Percentiles rank a stretch among this genome's conserved stretches.
Evolutionary conservation across 2,329 filamentous ascomycete genomes (phyloP).

Genomic region (Fusarium sp.): DNA sequence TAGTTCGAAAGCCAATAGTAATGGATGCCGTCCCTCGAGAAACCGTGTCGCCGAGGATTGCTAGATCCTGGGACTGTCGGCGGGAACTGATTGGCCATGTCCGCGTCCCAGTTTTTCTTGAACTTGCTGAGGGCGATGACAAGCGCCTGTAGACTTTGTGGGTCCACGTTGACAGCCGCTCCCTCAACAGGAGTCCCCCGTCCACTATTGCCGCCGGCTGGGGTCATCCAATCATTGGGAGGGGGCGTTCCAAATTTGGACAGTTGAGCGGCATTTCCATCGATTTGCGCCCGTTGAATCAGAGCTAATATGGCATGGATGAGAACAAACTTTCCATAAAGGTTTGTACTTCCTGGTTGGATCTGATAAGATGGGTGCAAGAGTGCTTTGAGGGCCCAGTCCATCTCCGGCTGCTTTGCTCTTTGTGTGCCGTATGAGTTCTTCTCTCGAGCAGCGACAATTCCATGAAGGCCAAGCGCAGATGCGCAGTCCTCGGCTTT

Average conservation of each 20-base stretch:
- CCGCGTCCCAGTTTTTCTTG: slow-evolving; percentile 78
- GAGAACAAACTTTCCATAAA: slow-evolving; percentile 80
- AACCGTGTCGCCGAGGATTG: slow-evolving; percentile 73
- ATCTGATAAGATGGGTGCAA: slow-evolving; percentile 71
- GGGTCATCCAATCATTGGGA: slow-evolving; percentile 69
- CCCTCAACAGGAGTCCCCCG: slow-evolving; percentile 62
- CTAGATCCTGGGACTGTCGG: slow-evolving; percentile 59
- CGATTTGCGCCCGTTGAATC: slow-evolving; percentile 62
- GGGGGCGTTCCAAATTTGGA: slow-evolving; percentile 67
- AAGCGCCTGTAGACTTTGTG: slow-evolving; percentile 62
- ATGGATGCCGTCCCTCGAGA: slow-evolving; percentile 78
- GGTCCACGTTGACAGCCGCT: slow-evolving; percentile 55
- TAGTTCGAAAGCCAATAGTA: slow-evolving; percentile 80
- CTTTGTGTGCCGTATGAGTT: slow-evolving; percentile 75
- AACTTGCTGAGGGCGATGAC: slow-evolving; percentile 76
- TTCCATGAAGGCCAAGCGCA: slow-evolving; percentile 73
- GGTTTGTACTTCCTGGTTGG: slow-evolving; percentile 75
- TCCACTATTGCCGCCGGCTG: slow-evolving; percentile 58
- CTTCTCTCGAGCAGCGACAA: slow-evolving; percentile 63
- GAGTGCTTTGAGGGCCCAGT: slow-evolving; percentile 71
- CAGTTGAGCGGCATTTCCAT: slow-evolving; percentile 55
- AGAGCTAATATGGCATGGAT: slow-evolving; percentile 77
- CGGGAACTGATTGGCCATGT: slow-evolving; percentile 77
- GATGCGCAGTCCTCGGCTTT: slow-evolving; percentile 71
- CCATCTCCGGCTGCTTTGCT: slow-evolving; percentile 74